Conservation (phyloP, 768 basidiomycete genomes). For the Leccinum truebloodii region DNA sequence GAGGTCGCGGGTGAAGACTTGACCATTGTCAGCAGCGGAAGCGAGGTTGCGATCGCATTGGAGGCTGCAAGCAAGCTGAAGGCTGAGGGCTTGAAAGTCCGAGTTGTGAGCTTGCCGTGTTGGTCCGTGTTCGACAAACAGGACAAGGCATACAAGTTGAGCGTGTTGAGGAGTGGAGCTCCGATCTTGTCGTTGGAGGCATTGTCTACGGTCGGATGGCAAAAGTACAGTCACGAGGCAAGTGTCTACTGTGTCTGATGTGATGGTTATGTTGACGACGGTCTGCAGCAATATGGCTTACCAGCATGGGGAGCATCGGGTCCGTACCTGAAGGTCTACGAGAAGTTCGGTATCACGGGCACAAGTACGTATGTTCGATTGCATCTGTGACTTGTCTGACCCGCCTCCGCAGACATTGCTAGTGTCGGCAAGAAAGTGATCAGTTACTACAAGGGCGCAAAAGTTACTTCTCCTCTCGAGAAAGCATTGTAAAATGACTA, state of each 20-base stretch:
- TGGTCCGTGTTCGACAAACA: constrained; percentile 89
- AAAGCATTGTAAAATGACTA: constrained; percentile 57
- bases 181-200: constrained; percentile 92
- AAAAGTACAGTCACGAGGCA: constrained; percentile 85
- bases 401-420: constrained; percentile 60
- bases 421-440: constrained; percentile 82
- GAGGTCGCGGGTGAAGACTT: constrained; percentile 78
- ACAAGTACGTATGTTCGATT: constrained; percentile 48
- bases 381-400: constrained; percentile 10
- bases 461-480: constrained; percentile 71
- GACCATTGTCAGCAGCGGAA: constrained; percentile 87
- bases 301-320: constrained; percentile 84
- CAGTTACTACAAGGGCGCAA: constrained; percentile 77
- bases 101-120: constrained; percentile 87
- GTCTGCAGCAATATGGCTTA: constrained; percentile 65
- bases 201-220: constrained; percentile 80
- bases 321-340: constrained; percentile 88
- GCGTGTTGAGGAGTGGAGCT: constrained; percentile 85
- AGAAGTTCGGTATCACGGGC: constrained; percentile 85
- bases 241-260: constrained; percentile 9
- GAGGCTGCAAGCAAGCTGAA: constrained; percentile 84
- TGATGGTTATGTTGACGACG: not conserved
- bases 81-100: constrained; percentile 74
- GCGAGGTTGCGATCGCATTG: constrained; percentile 85
- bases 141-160: constrained; percentile 72